These are phyloP conservation scores for Nematodospora valgi DNA, from an alignment of 805 yeast genomes.

Conservation along the genomic window DNA sequence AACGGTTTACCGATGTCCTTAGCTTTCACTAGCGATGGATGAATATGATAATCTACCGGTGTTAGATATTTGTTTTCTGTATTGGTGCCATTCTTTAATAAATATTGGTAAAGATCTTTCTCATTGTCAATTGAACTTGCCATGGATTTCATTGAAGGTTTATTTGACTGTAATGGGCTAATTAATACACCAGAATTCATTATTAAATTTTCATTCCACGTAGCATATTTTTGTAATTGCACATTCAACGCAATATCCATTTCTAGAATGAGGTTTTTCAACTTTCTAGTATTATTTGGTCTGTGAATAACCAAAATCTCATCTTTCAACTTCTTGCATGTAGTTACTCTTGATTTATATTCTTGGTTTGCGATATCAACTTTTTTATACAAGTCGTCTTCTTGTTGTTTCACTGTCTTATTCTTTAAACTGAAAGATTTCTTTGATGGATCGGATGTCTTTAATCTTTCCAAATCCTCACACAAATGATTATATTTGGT, in stretches of 20 bases:
- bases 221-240: slow-evolving; percentile 85
- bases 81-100: slow-evolving; percentile 42
- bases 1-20: slow-evolving; percentile 11
- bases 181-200: slow-evolving; percentile 83
- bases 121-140: slow-evolving; percentile 83
- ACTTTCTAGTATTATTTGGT: slow-evolving; percentile 68
- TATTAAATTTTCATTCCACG: slow-evolving; percentile 78
- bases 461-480: slow-evolving; percentile 79
- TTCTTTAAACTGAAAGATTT: slow-evolving; percentile 79
- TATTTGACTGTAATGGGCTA: slow-evolving; percentile 57
- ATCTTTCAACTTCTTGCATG: slow-evolving; percentile 69
- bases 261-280: slow-evolving; percentile 78
- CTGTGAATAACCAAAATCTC: slow-evolving; percentile 71
- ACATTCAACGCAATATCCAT: slow-evolving; percentile 86
- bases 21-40: slow-evolving; percentile 52
- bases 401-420: slow-evolving; percentile 79
- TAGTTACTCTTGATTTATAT: slow-evolving; percentile 71
- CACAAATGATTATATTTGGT: slow-evolving; percentile 69
- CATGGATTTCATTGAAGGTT: slow-evolving; percentile 68
- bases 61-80: slow-evolving; percentile 37
- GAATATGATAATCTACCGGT: slow-evolving; percentile 70
- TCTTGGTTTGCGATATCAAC: slow-evolving; percentile 85
- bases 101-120: slow-evolving; percentile 69
- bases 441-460: slow-evolving; percentile 77
- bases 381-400: slow-evolving; percentile 80